Conservation (phyloP, 2,329 filamentous ascomycete species). For the Trichoderma sp. region DNA sequence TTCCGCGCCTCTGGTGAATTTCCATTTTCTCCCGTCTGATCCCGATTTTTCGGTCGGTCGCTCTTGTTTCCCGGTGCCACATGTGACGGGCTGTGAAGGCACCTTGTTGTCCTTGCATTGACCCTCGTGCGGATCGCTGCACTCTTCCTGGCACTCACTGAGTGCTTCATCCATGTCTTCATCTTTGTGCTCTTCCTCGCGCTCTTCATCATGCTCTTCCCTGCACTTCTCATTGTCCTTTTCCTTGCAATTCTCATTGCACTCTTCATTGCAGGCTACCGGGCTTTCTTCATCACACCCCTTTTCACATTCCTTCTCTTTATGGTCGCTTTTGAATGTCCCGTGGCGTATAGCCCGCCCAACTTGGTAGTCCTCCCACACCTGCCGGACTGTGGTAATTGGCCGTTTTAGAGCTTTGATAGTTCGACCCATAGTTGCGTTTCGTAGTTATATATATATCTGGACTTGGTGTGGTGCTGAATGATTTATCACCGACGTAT, state of each 20-base stretch:
- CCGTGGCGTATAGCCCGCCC: background rate
- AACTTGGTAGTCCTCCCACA: background rate
- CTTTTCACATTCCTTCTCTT: background rate
- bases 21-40: no score
- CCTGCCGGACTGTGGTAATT: background rate
- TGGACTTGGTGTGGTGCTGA: no score
- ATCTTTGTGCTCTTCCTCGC: background rate
- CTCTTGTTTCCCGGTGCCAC: no score
- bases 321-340: accelerated
- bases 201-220: background rate
- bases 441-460: background rate
- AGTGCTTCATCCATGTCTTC: no score
- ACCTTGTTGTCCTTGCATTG: background rate
- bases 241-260: background rate
- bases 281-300: background rate
- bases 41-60: no score
- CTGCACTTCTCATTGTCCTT: no score
- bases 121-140: background rate
- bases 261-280: background rate
- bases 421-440: background rate
- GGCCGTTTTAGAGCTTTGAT: background rate
- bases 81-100: background rate
- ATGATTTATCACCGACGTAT: no score
- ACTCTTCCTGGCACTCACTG: background rate
- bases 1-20: background rate